These are phyloP conservation scores for Cystobasidium pallidum DNA, from an alignment of 1,284 basidiomycete species.

Conservation along the genomic window DNA sequence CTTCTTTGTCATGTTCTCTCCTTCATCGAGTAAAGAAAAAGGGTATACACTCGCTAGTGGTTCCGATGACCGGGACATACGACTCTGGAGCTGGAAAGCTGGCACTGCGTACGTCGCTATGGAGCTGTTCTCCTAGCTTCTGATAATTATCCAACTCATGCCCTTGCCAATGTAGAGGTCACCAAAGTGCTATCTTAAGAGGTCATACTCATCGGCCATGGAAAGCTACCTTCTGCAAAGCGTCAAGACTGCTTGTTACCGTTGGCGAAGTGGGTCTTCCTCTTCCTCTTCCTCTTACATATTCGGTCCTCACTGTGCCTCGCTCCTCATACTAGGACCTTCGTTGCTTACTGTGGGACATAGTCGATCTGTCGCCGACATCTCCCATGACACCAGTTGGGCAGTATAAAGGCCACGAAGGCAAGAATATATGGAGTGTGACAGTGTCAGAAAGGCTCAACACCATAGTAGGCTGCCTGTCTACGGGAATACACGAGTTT, in stretches of 20 bases:
- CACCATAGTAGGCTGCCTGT: not conserved
- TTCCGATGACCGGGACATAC: conserved; percentile 36
- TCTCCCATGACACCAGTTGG: not conserved
- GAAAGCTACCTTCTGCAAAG: conserved; percentile 26
- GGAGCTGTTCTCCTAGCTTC: no score
- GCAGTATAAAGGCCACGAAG: conserved; percentile 21
- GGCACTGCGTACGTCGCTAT: not conserved
- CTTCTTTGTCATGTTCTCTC: conserved; percentile 39
- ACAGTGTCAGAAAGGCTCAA: not conserved
- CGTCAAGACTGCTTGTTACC: conserved; percentile 11
- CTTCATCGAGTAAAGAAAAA: not conserved
- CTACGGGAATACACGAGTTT: not conserved
- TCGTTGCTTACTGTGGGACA: conserved; percentile 26
- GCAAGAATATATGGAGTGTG: conserved; percentile 39
- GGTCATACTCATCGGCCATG: conserved; percentile 41
- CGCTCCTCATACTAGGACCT: conserved; percentile 13
- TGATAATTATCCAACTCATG: no score
- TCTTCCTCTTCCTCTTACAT: not conserved
- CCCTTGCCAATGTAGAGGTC: not conserved
- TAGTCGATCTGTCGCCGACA: not conserved
- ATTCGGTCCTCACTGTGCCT: not conserved
- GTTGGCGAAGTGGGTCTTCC: conserved; percentile 35
- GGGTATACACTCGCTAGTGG: conserved; percentile 28
- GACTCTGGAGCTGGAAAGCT: conserved; percentile 35
- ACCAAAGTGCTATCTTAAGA: not conserved